These are phyloP conservation scores for Auriscalpium orientale DNA, from an alignment of 768 basidiomycete genomes.

Conservation along the genomic window DNA sequence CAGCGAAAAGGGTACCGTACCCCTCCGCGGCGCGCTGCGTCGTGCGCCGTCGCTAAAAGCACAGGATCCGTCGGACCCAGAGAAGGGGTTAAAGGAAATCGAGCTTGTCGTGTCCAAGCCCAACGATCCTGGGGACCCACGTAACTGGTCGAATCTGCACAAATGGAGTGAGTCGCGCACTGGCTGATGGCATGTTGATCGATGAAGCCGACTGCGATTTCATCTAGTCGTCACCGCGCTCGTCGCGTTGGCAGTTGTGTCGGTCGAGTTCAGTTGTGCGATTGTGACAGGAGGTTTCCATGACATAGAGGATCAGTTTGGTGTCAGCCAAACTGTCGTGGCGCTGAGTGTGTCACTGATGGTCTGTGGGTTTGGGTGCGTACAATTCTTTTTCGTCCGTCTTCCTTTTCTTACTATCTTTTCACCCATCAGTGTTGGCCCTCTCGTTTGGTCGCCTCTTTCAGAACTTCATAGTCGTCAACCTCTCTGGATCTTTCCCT, in stretches of 20 bases:
- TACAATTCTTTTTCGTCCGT: conserved; percentile 22
- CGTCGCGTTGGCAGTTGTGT: conserved; percentile 25
- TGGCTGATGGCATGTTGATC: not conserved
- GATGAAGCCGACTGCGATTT: not conserved
- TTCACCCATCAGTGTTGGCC: conserved; percentile 10
- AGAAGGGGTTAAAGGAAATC: conserved; percentile 27
- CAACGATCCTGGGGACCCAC: conserved; percentile 33
- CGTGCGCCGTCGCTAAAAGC: conserved; percentile 21
- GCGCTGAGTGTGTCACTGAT: conserved; percentile 29
- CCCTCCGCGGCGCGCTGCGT: conserved; percentile 21
- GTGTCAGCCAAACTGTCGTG: conserved; percentile 25
- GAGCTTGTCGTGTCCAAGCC: conserved; percentile 30
- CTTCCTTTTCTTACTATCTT: not conserved
- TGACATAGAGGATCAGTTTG: conserved; percentile 25
- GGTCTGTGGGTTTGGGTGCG: conserved; percentile 30
- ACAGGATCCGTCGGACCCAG: conserved; percentile 20
- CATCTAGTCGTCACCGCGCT: conserved; percentile 19
- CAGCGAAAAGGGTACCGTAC: conserved; percentile 22
- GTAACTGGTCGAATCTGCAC: conserved; percentile 26
- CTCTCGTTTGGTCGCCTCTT: conserved; percentile 20
- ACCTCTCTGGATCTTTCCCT: conserved; percentile 30
- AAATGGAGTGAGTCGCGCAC: conserved; percentile 26
- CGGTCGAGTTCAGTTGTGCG: conserved; percentile 29
- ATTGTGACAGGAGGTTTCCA: conserved; percentile 30
- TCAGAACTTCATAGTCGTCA: conserved; percentile 34